These are phyloP conservation scores for Umbellularia californica DNA, from an alignment of 164 flowering plant species.

Conservation along the genomic window DNA sequence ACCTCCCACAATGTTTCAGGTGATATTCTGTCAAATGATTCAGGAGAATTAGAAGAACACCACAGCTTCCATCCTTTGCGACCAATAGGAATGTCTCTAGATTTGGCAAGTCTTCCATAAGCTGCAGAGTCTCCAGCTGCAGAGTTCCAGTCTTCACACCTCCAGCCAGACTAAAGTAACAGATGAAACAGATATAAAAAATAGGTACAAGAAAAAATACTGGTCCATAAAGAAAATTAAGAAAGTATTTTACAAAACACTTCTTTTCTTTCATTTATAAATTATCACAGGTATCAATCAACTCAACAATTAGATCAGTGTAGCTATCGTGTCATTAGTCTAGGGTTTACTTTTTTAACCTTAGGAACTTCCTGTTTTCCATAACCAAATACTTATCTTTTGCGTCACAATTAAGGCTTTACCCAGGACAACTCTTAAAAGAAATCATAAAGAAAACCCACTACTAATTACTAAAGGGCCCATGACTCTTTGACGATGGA, in stretches of 20 bases:
- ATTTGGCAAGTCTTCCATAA: conserved; percentile 25
- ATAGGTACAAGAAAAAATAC: not conserved
- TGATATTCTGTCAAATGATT: conserved; percentile 38
- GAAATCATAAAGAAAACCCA: no score
- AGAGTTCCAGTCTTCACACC: conserved; percentile 35
- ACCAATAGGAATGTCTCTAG: conserved; percentile 27
- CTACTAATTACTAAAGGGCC: no score
- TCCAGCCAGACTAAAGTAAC: conserved; percentile 32
- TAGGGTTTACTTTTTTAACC: no score
- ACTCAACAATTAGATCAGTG: no score
- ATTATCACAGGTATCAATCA: not conserved
- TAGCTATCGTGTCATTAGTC: no score
- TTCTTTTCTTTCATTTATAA: no score
- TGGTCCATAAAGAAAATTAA: not conserved
- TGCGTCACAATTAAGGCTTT: no score
- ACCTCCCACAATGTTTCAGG: conserved; percentile 97
- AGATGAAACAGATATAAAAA: conserved; percentile 4
- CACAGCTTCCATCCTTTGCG: conserved; percentile 46
- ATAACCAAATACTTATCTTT: no score
- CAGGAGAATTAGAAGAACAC: conserved; percentile 48
- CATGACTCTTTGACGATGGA: no score
- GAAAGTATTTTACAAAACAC: not conserved
- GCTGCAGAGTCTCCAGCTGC: conserved; percentile 18
- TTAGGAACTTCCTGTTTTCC: no score
- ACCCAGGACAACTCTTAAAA: no score